Base-by-base conservation (phyloP, 768 basidiomycete genomes). In the Naganishia kalamii region DNA sequence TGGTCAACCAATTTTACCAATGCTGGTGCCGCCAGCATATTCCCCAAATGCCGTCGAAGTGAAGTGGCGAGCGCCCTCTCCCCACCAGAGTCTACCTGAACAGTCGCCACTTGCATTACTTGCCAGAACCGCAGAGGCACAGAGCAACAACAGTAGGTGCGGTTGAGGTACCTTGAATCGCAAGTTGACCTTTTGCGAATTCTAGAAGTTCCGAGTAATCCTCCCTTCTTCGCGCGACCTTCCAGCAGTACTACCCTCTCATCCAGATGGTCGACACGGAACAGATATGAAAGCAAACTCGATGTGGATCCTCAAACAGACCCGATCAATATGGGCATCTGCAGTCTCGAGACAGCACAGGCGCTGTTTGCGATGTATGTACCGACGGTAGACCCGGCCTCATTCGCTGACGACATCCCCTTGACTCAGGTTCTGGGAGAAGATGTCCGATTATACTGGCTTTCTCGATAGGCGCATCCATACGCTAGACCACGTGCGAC, bases 281-380 rank as follows among this genome's bases (percentile, higher is more conserved):
- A 30, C 33, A 32, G 63, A 29, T 64, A 51, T 47, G 23, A 35
- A 12, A 57, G 35, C 19, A 52, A 35, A 41, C 32, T 64, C 35
- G 63, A 64, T 46, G 63, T 64, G 6, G 63, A 64, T 52, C 17
- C 51, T 37, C 40, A 43, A 25, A 12, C 57, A 51, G 63, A 64
- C 32, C 63, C 63, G n/a, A 52, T 64, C 43, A 29, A 25, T 10
- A 41, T 64, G 47, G 63, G 63, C 6, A 54, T 64, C 37, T 64
- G 50, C 27, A 51, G 29, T 8, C 1, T 57, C 11, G 33, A 51
- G 10, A 44, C 43, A 50, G 63, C 63, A 30, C 41, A 52, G 33
- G 27, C 21, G 13, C 41, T 64, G 40, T 44, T 64, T 25, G 51
- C 23, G 11, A 35, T 54, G 63, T 64, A 29, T 54, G 63, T 47